A percentile compares a stretch with the other conserved stretches of the same genome.
phyloP scores from a whole-genome alignment of 2,329 filamentous ascomycete genomes.

The Hirsutella minnesotensis region DNA sequence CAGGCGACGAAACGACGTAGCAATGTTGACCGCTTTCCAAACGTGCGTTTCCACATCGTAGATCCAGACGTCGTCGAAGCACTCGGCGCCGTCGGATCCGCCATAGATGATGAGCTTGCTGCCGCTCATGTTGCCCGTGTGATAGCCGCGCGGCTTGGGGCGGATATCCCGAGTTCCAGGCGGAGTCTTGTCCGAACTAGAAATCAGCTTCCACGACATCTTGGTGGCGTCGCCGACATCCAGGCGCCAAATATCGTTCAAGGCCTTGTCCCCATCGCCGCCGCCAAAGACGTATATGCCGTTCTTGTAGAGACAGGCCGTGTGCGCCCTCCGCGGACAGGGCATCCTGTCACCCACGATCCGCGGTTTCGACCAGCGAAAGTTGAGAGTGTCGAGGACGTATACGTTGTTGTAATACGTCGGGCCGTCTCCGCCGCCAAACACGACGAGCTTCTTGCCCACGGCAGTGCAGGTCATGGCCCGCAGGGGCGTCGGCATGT shows the following conservation, averaged over 20 bases:
- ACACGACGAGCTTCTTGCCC: constrained; percentile 58
- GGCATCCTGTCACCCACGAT: constrained; percentile 47
- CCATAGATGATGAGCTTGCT: constrained; percentile 62
- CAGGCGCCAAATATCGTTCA: constrained; percentile 63
- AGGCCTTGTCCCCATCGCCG: constrained; percentile 55
- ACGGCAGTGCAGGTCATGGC: constrained; percentile 64
- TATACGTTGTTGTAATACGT: constrained; percentile 64
- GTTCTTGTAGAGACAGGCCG: constrained; percentile 59
- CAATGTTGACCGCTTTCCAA: constrained; percentile 49
- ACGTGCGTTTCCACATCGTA: constrained; percentile 52
- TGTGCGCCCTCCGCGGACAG: constrained; percentile 53
- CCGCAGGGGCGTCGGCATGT: constrained; percentile 51
- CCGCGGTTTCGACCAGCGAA: constrained; percentile 51
- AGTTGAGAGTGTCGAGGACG: constrained; percentile 59
- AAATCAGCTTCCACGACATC: constrained; percentile 58
- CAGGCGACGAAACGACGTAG: constrained; percentile 49
- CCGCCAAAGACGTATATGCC: constrained; percentile 63
- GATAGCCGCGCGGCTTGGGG: constrained; percentile 56
- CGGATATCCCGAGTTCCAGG: constrained; percentile 23
- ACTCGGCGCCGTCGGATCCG: constrained; percentile 58
- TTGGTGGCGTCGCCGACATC: constrained; percentile 55
- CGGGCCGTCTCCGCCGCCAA: constrained; percentile 58
- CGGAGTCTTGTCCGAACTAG: constrained; percentile 27
- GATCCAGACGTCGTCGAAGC: constrained; percentile 63
- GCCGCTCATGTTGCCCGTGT: constrained; percentile 63